Evolutionary conservation across 2,329 filamentous ascomycete species (phyloP).

Genomic region (Fusarium torreyae): DNA sequence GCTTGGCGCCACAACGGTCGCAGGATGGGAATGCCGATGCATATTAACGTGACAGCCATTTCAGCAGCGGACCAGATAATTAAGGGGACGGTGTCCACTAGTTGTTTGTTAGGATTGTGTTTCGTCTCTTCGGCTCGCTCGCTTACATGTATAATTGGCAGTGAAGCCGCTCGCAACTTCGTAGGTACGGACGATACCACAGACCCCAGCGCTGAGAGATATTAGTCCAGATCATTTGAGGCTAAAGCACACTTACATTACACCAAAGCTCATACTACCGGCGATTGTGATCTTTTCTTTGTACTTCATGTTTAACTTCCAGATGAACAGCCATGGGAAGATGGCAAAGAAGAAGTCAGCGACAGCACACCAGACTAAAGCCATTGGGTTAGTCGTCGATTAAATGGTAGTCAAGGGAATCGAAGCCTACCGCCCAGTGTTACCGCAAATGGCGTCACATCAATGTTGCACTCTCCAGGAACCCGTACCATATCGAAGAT

Average conservation of each 20-base stretch:
- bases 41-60: conserved; percentile 56
- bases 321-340: conserved; percentile 61
- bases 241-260: conserved; percentile 52
- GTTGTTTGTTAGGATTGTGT: not conserved
- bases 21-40: conserved; percentile 57
- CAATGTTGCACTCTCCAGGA: conserved; percentile 18
- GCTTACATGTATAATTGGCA: conserved; percentile 29
- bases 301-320: conserved; percentile 60
- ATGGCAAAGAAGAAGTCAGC: conserved; percentile 58
- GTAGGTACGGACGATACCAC: conserved; percentile 34
- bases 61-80: conserved; percentile 58
- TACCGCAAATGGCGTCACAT: conserved; percentile 23
- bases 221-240: not conserved
- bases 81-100: conserved; percentile 55
- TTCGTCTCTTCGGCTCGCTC: too few species aligned
- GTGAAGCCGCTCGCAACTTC: conserved; percentile 34
- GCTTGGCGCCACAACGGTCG: conserved; percentile 54
- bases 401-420: not conserved
- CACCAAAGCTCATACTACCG: conserved; percentile 58
- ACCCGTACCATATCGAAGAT: conserved; percentile 21
- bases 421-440: conserved; percentile 29
- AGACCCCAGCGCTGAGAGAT: conserved; percentile 26
- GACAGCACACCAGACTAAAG: conserved; percentile 42
- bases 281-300: conserved; percentile 60
- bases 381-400: not conserved